Base-by-base conservation (phyloP, 2,329 filamentous ascomycete species). In the Teratosphaeria zuluensis region DNA sequence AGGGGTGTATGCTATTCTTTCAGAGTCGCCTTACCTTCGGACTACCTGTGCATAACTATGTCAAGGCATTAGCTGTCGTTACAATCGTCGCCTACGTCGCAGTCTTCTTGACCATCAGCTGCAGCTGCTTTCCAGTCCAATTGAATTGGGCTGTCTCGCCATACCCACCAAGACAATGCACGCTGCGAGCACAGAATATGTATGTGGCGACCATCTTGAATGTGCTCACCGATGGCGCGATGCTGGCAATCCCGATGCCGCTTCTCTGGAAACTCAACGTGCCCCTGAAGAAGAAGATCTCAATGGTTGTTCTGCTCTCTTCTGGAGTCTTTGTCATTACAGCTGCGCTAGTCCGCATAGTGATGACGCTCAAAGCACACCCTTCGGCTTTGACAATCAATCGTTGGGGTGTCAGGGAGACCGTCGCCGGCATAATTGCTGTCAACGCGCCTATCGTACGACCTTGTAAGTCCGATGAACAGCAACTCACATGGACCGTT, bases 351-450 rank as follows among this genome's bases (percentile, higher is more conserved):
- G 64, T 72, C 14, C 68, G 72, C 8, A 67, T 68, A 32, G 64
- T 66, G n/a, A 65, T 72, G 56, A 71, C 72, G 0, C 61, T 74
- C 2, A 63, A 64, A 30, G 59, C 63, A 7, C 61, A 61, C 14
- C 71, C 70, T 0, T 68, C 65, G 1, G 69, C 69, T 1, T 61
- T 70, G 14, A 72, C 67, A 56, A 73, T 74, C 55, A 74, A 75
- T 53, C 61, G 66, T n/a, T 74, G 73, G 73, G 73, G 72, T 16
- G 65, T 72, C 1, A 65, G 73, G 53, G 73, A 75, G 57, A 73
- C 70, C 1, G 63, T 71, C 32, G 68, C 73, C n/a, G 71, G 69
- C 16, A 69, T 73, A 21, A 59, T 73, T n/a, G 68, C 72, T 3
- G 70, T 74, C 53, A 73, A 73, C 51, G 51, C 31, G 11, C 53